Conservation (phyloP, 176 grass and related monocot genomes). For the Luzula sylvatica region DNA sequence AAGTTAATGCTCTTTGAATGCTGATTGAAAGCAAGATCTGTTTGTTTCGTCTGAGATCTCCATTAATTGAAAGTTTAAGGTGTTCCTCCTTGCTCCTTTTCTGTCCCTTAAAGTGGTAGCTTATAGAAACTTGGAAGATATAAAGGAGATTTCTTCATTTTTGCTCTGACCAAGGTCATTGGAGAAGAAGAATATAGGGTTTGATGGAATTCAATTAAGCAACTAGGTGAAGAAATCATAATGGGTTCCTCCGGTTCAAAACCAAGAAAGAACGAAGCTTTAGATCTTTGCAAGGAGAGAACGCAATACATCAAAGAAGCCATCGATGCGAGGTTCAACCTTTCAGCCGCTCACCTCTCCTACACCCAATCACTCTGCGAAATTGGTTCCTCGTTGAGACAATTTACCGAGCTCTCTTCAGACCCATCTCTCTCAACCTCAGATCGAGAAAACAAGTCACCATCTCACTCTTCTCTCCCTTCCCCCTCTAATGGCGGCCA, state of each 20-base stretch:
- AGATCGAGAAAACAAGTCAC: slow-evolving; percentile 67
- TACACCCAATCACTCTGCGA: slow-evolving; percentile 62
- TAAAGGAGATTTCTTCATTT: neutral
- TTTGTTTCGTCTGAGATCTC: slow-evolving; percentile 7
- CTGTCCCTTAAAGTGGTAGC: slow-evolving; percentile 2
- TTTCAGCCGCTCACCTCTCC: slow-evolving; percentile 73
- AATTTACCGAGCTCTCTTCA: slow-evolving; percentile 48
- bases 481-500: slow-evolving; percentile 47
- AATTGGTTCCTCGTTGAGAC: slow-evolving; percentile 49
- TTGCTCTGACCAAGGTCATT: slow-evolving; percentile 9
- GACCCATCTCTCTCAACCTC: slow-evolving; percentile 71
- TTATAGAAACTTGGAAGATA: slow-evolving; percentile 3
- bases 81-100: neutral
- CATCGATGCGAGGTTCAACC: slow-evolving; percentile 59
- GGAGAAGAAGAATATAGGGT: neutral
- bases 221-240: neutral
- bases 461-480: slow-evolving; percentile 70
- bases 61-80: neutral
- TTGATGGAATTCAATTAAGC: too few relatives aligned
- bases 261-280: slow-evolving; percentile 50
- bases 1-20: neutral
- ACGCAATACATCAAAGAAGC: slow-evolving; percentile 52
- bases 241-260: slow-evolving; percentile 91
- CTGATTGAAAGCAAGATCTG: neutral
- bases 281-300: slow-evolving; percentile 79